Evolutionary conservation across 441 rosid species (phyloP).

Genomic region (Populus trichocarpa): DNA sequence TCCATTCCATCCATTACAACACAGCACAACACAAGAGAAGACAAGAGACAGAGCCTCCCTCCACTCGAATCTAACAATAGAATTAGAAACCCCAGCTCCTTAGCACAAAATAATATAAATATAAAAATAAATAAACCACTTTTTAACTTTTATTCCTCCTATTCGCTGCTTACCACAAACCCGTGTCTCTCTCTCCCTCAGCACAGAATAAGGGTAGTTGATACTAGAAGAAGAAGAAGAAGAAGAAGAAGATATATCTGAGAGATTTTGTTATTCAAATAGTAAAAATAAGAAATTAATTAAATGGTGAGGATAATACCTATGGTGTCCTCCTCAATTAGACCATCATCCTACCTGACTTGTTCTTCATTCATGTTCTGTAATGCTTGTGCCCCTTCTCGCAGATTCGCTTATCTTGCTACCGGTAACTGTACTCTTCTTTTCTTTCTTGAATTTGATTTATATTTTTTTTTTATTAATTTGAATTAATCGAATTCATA

Average conservation of each 20-base stretch:
- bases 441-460: neutral
- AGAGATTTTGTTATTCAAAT: neutral
- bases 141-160: neutral
- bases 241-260: neutral
- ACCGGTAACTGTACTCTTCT: constrained; percentile 28
- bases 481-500: no score
- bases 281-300: neutral
- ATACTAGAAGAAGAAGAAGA: neutral
- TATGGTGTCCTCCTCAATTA: constrained; percentile 61
- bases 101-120: no score
- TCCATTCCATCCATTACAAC: no score
- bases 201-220: neutral
- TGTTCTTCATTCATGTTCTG: constrained; percentile 31
- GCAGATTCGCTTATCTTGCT: constrained; percentile 43
- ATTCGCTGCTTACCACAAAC: neutral
- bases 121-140: no score
- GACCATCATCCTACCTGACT: constrained; percentile 37
- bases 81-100: no score
- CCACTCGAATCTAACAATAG: no score
- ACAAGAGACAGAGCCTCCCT: no score
- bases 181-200: neutral
- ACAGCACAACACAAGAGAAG: no score
- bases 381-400: constrained; percentile 30
- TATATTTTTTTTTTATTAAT: neutral
- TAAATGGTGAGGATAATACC: constrained; percentile 62